Conservation (phyloP, 1,139 yeast species). For the Kodamaea plutei region DNA sequence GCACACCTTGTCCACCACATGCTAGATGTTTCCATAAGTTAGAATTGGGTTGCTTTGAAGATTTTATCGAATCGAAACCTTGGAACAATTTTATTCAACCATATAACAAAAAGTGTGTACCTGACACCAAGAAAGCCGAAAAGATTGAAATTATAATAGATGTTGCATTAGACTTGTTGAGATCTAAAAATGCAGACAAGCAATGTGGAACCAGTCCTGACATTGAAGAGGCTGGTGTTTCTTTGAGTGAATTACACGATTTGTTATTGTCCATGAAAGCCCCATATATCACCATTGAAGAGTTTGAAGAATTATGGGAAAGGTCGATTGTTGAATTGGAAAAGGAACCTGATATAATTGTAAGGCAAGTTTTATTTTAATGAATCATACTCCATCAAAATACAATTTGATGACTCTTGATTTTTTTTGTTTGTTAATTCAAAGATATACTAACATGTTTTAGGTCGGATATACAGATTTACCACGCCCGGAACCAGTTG, state of each 20-base stretch:
- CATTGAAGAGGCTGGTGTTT: constrained; percentile 49
- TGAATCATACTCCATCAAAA: neutral
- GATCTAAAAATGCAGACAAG: constrained; percentile 65
- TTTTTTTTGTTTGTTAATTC: too few species aligned
- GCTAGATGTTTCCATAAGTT: constrained; percentile 67
- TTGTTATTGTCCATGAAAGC: constrained; percentile 56
- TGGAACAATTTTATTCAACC: constrained; percentile 58
- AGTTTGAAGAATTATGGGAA: constrained; percentile 79
- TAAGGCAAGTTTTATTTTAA: constrained; percentile 66
- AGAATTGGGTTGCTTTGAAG: constrained; percentile 64
- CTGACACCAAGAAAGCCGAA: constrained; percentile 71
- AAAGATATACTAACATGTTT: constrained; percentile 18
- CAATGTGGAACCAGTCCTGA: constrained; percentile 55
- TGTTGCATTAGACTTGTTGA: constrained; percentile 62
- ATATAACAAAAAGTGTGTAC: constrained; percentile 57
- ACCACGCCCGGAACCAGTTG: constrained; percentile 19
- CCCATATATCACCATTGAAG: constrained; percentile 59
- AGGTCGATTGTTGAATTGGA: constrained; percentile 62
- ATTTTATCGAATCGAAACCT: constrained; percentile 54
- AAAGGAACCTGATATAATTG: constrained; percentile 72
- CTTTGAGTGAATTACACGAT: constrained; percentile 52
- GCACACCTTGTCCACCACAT: constrained; percentile 77
- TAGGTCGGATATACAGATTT: constrained; percentile 31
- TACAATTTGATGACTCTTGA: neutral
- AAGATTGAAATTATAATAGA: constrained; percentile 63